Evolutionary conservation across 768 basidiomycete species (phyloP), one percentile per base, ranked within the genome.

Genomic region (Phlebiopsis gigantea): DNA sequence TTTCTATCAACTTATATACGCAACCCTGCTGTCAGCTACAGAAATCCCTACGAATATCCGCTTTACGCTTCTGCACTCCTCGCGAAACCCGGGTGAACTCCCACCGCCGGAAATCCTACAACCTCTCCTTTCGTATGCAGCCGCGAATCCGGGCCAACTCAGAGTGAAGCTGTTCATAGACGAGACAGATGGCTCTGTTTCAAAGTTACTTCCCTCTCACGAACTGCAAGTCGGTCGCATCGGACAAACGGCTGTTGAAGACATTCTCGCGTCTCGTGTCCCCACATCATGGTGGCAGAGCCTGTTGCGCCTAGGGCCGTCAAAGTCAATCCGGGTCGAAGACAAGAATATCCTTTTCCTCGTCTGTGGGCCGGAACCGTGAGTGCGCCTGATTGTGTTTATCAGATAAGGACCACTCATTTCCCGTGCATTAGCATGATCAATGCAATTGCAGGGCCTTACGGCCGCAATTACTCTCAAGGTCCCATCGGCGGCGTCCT

Each of bases 351-450:
- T 76, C 5, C 66, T 93, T 55, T 87, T 93, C 65, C 70, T 93
- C 12, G 80, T 93, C 3, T 93, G 88, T 69, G 91, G 91, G 25
- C 92, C 91, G n/a, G 87, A 92, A 59, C 77, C 78, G 91, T 92
- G 69, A 19, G 34, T 61, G 47, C 57, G 25, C 31, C 42, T 53
- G 21, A 28, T 21, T 17, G 26, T 48, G 28, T 4, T 48, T 48
- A 48, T 48, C 47, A 29, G 47, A 48, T 48, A 48, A 48, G 26
- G 47, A 30, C 47, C 47, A 48, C 47, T 48, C 47, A 48, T 26
- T 48, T 48, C 47, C 47, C 47, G 47, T 30, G 29, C 29, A 48
- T 48, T 48, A 93, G 90, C 47, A 91, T 93, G 91, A 77, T 92
- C 48, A 72, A 68, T 47, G 79, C 84, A 10, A 81, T 93, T 43